A percentile compares a stretch with the other conserved stretches of the same genome.
These are phyloP conservation scores for Farysia itapuensis DNA, from an alignment of 1,284 basidiomycete genomes.

Conservation along the genomic window DNA sequence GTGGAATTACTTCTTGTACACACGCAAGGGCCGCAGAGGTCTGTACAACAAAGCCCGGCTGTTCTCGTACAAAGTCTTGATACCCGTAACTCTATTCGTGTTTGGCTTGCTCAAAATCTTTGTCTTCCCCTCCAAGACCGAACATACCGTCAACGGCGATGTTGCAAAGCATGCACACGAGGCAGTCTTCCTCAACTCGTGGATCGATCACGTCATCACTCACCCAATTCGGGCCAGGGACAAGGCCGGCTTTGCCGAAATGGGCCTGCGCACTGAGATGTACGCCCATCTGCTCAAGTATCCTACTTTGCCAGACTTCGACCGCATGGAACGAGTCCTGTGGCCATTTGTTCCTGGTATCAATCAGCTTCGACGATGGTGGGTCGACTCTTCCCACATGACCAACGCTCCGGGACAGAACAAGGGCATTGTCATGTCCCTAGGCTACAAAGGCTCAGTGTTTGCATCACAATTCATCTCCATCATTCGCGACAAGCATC, in stretches of 20 bases:
- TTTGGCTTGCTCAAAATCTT: constrained; percentile 6
- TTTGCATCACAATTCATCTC: constrained; percentile 39
- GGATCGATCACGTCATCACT: constrained; percentile 31
- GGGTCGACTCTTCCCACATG: not conserved
- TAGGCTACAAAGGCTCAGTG: constrained; percentile 26
- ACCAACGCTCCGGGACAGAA: not conserved
- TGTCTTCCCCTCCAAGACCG: constrained; percentile 2
- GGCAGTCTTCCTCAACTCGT: constrained; percentile 27
- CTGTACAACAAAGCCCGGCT: not conserved
- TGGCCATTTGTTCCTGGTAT: constrained; percentile 42
- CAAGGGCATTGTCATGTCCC: constrained; percentile 35
- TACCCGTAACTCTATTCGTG: constrained; percentile 6
- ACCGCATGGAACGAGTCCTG: constrained; percentile 33
- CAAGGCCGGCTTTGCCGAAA: constrained; percentile 36
- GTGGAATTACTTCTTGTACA: constrained; percentile 7
- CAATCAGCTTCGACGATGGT: constrained; percentile 28
- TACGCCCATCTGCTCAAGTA: constrained; percentile 36
- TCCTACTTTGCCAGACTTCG: constrained; percentile 25
- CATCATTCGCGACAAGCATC: constrained; percentile 31
- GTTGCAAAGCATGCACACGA: constrained; percentile 12
- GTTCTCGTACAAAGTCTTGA: constrained; percentile 4
- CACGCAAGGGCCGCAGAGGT: constrained; percentile 9
- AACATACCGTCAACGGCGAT: constrained; percentile 14
- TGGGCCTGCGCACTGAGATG: constrained; percentile 37
- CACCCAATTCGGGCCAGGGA: constrained; percentile 34